Evolutionary conservation across 768 basidiomycete genomes (phyloP).

Genomic region (Auricularia cornea): DNA sequence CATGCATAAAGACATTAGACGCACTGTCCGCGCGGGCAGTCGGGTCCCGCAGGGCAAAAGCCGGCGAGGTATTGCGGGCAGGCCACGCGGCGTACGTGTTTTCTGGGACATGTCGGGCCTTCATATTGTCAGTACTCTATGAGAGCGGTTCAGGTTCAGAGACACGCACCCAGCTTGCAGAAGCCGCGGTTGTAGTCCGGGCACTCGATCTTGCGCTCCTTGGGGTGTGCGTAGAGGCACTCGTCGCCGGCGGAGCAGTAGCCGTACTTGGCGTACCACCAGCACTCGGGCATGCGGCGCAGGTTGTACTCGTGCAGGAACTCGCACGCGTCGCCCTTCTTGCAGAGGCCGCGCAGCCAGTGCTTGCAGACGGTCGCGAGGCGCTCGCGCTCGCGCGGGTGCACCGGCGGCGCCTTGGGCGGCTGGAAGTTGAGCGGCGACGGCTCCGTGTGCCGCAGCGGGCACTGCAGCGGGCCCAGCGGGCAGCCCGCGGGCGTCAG

Average conservation of each 20-base stretch:
- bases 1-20: conserved; percentile 27
- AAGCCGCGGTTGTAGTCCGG: conserved; percentile 95
- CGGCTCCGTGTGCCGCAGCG: conserved; percentile 83
- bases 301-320: conserved; percentile 99
- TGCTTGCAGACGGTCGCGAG: conserved; percentile 96
- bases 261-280: conserved; percentile 98
- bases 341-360: conserved; percentile 95
- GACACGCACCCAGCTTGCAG: conserved; percentile 72
- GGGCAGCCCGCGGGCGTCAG: conserved; percentile 82
- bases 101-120: conserved; percentile 85
- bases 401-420: conserved; percentile 69
- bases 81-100: conserved; percentile 85
- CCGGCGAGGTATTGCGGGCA: conserved; percentile 90
- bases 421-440: conserved; percentile 86
- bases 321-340: conserved; percentile 96
- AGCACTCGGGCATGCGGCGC: conserved; percentile 96
- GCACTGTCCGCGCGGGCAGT: conserved; percentile 85
- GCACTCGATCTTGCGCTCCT: conserved; percentile 85
- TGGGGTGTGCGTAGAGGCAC: conserved; percentile 93
- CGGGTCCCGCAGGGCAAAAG: conserved; percentile 84
- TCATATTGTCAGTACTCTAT: conserved; percentile 4
- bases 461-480: conserved; percentile 85
- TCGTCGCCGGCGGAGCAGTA: conserved; percentile 97
- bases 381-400: conserved; percentile 76
- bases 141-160: conserved; percentile 3